Base-by-base conservation (phyloP, 2,329 filamentous ascomycete species). In the Pyrenophora seminiperda region DNA sequence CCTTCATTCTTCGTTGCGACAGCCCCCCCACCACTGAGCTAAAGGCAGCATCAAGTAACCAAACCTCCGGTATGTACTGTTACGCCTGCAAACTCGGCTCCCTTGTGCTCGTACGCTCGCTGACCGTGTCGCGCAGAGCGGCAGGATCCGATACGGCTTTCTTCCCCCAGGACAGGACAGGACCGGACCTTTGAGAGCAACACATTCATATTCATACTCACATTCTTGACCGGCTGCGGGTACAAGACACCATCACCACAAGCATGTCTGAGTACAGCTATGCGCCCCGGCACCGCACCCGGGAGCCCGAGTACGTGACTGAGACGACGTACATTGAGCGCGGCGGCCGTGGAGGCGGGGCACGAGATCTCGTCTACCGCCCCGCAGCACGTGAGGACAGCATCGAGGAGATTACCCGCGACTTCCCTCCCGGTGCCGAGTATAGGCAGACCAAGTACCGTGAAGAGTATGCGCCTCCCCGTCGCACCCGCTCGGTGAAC, bases 371-470 rank as follows among this genome's bases (percentile, higher is more conserved):
- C 44, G 77, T 79, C 66, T 79, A 76, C 66, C 77, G 78, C 50
- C 73, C 77, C 41, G 58, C 51, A 40, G 58, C 51, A 34, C 86
- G 88, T 58, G 87, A 92, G 69, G 87, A 91, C 65, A 91, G 87
- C 72, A 86, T 95, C 67, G 92, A 96, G 75, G 90, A 95, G 75
- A 85, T 95, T 53, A 84, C 85, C 58, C 86, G 91, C 60, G 89
- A 95, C 62, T 96, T 95, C 65, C 90, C 90, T 24, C 89, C 90
- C 5, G 85, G 65, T 68, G 71, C 65, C 67, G 75, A 77, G 61
- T 75, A 75, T 60, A 73, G 75, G 22, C 74, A 75, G 40, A 75
- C 75, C 41, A 74, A 70, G 53, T 77, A 78, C 60, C 73, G 80
- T 57, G 79, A 81, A 61, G 73, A 77, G 47, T 75, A 77, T 55